Percentiles rank a stretch among this genome's conserved stretches.
These are phyloP conservation scores for Holtermannia corniformis DNA, from an alignment of 768 basidiomycete species.

Conservation along the genomic window DNA sequence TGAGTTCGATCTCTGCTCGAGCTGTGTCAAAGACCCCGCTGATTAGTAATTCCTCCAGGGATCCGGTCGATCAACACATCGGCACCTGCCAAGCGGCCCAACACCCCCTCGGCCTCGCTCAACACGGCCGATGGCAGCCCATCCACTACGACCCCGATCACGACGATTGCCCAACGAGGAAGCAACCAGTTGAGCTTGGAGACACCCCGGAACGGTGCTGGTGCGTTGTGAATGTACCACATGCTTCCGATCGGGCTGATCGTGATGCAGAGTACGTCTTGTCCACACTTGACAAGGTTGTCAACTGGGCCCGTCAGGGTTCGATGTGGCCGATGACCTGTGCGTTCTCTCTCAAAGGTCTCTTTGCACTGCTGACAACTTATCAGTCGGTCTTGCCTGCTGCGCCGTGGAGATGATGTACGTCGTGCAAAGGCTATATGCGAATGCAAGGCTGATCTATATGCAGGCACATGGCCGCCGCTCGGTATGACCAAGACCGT, in stretches of 20 bases:
- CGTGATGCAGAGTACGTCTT: conserved; percentile 73
- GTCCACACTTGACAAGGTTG: conserved; percentile 88
- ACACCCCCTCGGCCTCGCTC: conserved; percentile 30
- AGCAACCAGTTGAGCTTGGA: conserved; percentile 80
- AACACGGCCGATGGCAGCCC: conserved; percentile 31
- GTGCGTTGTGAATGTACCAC: conserved; percentile 44
- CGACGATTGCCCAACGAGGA: conserved; percentile 61
- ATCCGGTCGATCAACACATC: conserved; percentile 29
- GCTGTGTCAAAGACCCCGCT: background rate
- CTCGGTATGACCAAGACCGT: conserved; percentile 96
- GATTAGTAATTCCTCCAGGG: background rate
- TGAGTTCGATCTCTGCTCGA: conserved; percentile 6
- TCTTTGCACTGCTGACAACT: background rate
- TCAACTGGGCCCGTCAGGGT: conserved; percentile 94
- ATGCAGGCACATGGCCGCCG: conserved; percentile 97
- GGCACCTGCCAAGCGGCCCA: conserved; percentile 28
- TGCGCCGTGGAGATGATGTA: conserved; percentile 77
- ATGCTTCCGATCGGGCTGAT: background rate
- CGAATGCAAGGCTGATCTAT: background rate
- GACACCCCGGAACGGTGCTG: conserved; percentile 80
- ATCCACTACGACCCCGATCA: conserved; percentile 41
- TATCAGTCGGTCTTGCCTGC: conserved; percentile 79
- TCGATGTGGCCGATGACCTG: conserved; percentile 99
- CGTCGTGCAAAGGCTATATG: conserved; percentile 1
- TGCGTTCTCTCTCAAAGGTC: conserved; percentile 4